These are phyloP conservation scores for Phyllosticta paracitricarpa DNA, from an alignment of 2,329 filamentous ascomycete genomes.

Conservation along the genomic window DNA sequence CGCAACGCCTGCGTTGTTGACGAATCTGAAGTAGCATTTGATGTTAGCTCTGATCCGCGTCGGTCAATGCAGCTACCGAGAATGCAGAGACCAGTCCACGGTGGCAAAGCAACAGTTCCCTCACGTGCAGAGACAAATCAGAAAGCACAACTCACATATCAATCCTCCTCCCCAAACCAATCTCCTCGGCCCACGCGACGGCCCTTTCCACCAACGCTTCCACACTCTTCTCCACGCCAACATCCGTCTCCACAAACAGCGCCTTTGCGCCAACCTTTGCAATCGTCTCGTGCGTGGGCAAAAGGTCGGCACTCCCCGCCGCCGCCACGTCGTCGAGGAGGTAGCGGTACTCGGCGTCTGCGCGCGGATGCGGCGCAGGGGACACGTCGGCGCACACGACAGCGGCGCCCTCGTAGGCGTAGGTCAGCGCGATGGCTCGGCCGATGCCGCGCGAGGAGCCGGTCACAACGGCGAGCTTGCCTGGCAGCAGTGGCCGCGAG, in stretches of 20 bases:
- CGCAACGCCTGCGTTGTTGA: constrained; percentile 25
- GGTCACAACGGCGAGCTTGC: constrained; percentile 23
- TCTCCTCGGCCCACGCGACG: constrained; percentile 11
- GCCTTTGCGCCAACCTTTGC: constrained; percentile 8
- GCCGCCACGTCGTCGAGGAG: neutral
- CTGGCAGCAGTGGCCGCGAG: neutral
- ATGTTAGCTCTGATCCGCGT: neutral
- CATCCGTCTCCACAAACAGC: constrained; percentile 19
- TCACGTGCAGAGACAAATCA: no score
- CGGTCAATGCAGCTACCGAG: no score
- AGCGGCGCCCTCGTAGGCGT: constrained; percentile 12
- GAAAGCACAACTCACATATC: constrained; percentile 18
- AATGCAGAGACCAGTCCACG: no score
- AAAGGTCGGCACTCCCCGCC: neutral
- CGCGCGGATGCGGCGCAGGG: neutral
- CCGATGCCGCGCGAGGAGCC: constrained; percentile 25
- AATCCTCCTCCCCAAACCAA: constrained; percentile 20
- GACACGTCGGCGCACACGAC: constrained; percentile 16
- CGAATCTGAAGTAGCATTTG: constrained; percentile 12
- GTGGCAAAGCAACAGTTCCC: no score
- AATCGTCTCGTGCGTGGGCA: constrained; percentile 13
- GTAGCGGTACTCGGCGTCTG: neutral
- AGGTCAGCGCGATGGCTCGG: constrained; percentile 15
- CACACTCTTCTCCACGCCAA: constrained; percentile 17
- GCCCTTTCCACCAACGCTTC: constrained; percentile 15